A percentile compares a stretch with the other conserved stretches of the same genome.
These are phyloP conservation scores for Wallacemonas sp. DNA, from an alignment of 208 protist genomes.

Conservation along the genomic window DNA sequence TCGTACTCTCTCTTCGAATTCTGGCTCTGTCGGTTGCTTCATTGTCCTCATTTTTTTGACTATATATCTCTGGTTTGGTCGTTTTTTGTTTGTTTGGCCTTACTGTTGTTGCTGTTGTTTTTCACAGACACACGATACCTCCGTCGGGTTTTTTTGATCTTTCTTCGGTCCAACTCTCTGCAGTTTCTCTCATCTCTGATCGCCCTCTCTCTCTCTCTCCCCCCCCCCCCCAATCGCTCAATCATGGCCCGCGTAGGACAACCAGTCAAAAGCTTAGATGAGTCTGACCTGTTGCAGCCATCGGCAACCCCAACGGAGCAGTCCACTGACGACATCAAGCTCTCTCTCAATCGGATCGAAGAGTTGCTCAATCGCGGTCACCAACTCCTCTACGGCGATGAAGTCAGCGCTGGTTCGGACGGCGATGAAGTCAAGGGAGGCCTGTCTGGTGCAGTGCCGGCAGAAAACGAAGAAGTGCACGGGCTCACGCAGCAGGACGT, in stretches of 20 bases:
- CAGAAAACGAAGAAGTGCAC: neutral
- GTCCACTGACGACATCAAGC: slow-evolving; percentile 36
- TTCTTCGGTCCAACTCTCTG: neutral
- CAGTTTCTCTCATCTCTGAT: neutral
- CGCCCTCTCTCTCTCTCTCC: neutral
- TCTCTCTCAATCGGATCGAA: slow-evolving; percentile 62
- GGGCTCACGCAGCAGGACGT: slow-evolving; percentile 9
- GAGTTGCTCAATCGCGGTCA: slow-evolving; percentile 46
- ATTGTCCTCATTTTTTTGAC: neutral
- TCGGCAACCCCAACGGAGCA: slow-evolving; percentile 14
- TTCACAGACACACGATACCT: neutral
- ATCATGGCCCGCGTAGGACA: slow-evolving; percentile 11
- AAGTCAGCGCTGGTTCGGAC: neutral
- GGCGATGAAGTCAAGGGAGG: neutral
- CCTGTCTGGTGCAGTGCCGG: neutral
- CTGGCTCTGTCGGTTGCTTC: too few relatives aligned
- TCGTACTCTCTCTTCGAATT: too few relatives aligned
- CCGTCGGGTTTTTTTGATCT: neutral
- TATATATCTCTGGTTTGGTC: neutral
- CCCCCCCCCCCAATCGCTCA: neutral
- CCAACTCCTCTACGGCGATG: slow-evolving; percentile 54
- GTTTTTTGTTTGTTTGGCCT: neutral
- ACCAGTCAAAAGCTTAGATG: slow-evolving; percentile 3
- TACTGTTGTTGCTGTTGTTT: neutral
- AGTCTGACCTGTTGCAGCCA: slow-evolving; percentile 8